Evolutionary conservation across 331 rosid genomes (phyloP), one percentile per base, ranked within the genome.

Genomic region (Telfairia occidentalis): DNA sequence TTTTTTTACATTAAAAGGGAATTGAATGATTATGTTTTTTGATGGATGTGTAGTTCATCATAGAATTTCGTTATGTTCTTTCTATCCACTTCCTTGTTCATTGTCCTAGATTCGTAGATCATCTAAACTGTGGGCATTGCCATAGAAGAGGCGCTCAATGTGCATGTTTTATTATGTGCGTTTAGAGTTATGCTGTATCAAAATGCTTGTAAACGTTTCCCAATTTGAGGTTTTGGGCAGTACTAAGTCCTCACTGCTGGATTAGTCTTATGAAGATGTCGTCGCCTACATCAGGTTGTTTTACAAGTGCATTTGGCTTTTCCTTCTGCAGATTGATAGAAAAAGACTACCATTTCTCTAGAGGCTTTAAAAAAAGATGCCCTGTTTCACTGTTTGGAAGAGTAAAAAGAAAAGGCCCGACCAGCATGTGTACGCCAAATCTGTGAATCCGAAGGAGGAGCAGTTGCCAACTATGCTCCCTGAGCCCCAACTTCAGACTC

Each of bases 371-470:
- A n/a, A 9, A 54, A 89, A 74, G 74, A 91, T 94, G 98, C 94
- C 91, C 78, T 91, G 98, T 78, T 94, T 94, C 84, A 81, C 91
- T 30, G 98, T 81, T 60, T 87, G 88, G 84, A 91, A 89, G 91
- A 30, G 84, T 85, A 93, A 89, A 86, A 93, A 93, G 90, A 93
- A 93, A 81, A 86, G 80, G 84, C 69, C 82, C 8, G 92, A 91
- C 75, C 94, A 82, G 71, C 79, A 75, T 46, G 74, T 70, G 4
- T 64, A 65, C 34, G 53, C 55, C 61, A 91, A 87, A 63, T 92
- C 88, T 9, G 49, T 53, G 21, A 86, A 74, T 84, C 86, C 81
- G 18, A 82, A 78, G 34, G 70, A 32, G 26, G 96, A 91, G 60
- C 84, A 82, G 23, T 65, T 75, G 11, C 95, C 98, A 18, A 76